These are phyloP conservation scores for Kurtzmaniella quercitrusa DNA, from an alignment of 1,139 yeast genomes.

Conservation along the genomic window DNA sequence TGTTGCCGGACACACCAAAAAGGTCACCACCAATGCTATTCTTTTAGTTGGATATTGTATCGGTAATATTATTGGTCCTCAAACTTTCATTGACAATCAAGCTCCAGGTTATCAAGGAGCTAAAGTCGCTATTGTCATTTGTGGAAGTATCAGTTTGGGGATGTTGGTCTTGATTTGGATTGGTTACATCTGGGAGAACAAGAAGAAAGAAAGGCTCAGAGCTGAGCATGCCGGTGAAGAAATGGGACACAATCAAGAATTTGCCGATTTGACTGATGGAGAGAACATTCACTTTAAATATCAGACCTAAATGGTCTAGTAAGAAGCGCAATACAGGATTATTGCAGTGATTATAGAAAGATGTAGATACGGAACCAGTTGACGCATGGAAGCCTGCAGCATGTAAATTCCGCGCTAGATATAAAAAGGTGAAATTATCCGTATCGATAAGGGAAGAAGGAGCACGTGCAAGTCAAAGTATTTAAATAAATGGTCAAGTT, in stretches of 20 bases:
- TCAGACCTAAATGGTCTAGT: slow-evolving; percentile 3
- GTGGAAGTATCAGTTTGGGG: slow-evolving; percentile 22
- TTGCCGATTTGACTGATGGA: slow-evolving; percentile 60
- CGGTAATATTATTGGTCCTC: slow-evolving; percentile 73
- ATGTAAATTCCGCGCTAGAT: no score
- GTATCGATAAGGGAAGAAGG: no score
- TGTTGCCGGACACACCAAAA: slow-evolving; percentile 21
- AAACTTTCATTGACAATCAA: slow-evolving; percentile 50
- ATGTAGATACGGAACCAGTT: background rate
- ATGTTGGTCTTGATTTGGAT: slow-evolving; percentile 21
- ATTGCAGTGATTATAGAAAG: background rate
- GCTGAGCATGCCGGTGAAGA: slow-evolving; percentile 11
- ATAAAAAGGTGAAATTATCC: no score
- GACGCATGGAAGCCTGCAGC: no score
- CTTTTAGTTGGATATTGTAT: slow-evolving; percentile 48
- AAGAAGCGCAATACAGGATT: background rate
- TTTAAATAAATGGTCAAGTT: no score
- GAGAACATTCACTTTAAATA: slow-evolving; percentile 66
- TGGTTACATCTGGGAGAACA: slow-evolving; percentile 27
- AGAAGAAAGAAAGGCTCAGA: slow-evolving; percentile 9
- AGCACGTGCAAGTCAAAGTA: no score
- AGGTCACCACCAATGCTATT: slow-evolving; percentile 19
- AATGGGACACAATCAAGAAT: slow-evolving; percentile 47
- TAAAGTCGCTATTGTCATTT: slow-evolving; percentile 32
- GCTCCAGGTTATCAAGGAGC: slow-evolving; percentile 53